Base-by-base conservation (phyloP, 2,329 filamentous ascomycete species). In the Amauroascus verrucosus region DNA sequence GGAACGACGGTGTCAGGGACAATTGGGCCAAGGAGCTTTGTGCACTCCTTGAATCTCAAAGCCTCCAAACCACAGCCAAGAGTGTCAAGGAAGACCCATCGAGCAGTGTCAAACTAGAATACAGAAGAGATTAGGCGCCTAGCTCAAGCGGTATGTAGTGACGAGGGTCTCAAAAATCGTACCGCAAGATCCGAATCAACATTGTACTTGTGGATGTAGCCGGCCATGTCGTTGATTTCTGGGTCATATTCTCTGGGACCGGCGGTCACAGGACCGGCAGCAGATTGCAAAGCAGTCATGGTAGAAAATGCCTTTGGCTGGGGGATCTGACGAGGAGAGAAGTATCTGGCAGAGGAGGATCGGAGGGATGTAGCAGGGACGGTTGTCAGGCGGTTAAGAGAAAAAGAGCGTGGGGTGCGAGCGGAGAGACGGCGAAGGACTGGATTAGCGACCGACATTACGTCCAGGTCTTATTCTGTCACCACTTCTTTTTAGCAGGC, bases 31-130 rank as follows among this genome's bases (percentile, higher is more conserved):
- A 98, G 83, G 56, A 97, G 81, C 76, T 96, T 96, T 60, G 85
- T 83, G 80, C 93, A 97, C 74, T 96, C 88, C 72, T 90, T 88
- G 77, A 98, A 98, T 63, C 85, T 84, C 66, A 98, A 81, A 61
- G 88, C 93, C 76, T 97, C 90, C 59, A 98, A 83, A 68, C 93
- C 93, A 71, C 93, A 98, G 66, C 93, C 93, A 46, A 98, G 81
- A 53, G 93, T 97, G 72, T 98, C 93, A 67, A 97, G 82, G 72
- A 98, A 89, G 62, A 97, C 90, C 77, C 89, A 91, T 74, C 93
- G 85, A 58, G 93, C 93, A 47, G 93, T 98, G 72, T 98, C 93
- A 69, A 86, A 94, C 70, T 72, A 57, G 87, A 93, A 61, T 28
- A 51, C 18, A 30, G 20, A 37, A 44, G 18, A 38, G 18, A 41